Evolutionary conservation across 2,329 filamentous ascomycete genomes (phyloP).

Genomic region (Phialemoniopsis sp.): DNA sequence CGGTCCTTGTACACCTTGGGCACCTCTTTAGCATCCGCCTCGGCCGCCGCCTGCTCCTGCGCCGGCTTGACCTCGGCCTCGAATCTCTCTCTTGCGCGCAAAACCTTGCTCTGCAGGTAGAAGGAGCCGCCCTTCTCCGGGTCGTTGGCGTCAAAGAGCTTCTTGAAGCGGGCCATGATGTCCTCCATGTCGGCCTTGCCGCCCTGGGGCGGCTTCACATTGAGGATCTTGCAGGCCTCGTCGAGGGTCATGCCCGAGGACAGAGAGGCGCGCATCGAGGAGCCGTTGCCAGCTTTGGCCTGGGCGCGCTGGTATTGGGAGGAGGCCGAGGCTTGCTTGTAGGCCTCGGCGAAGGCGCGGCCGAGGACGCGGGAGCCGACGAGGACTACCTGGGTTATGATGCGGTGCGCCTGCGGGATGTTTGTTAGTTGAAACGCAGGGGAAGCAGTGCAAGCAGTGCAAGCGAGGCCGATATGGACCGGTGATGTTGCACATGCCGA

Average conservation of each 20-base stretch:
- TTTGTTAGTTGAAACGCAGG: neutral
- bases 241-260: conserved; percentile 82
- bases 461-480: too few species aligned
- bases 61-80: conserved; percentile 78
- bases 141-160: conserved; percentile 90
- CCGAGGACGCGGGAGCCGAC: conserved; percentile 89
- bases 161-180: conserved; percentile 86
- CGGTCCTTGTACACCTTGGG: conserved; percentile 92
- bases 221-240: conserved; percentile 95
- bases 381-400: conserved; percentile 89
- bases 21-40: conserved; percentile 77
- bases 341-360: conserved; percentile 89
- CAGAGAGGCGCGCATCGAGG: conserved; percentile 36
- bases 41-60: conserved; percentile 65
- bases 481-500: too few species aligned
- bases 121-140: conserved; percentile 95
- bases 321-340: conserved; percentile 88
- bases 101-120: conserved; percentile 95
- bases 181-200: conserved; percentile 75
- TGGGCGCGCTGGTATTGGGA: conserved; percentile 76
- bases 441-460: too few species aligned
- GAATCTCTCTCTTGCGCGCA: conserved; percentile 86
- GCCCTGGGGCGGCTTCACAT: conserved; percentile 80
- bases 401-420: conserved; percentile 74
- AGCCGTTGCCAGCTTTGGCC: conserved; percentile 51